These are phyloP conservation scores for Aspergillus panamensis DNA, from an alignment of 495 filamentous ascomycete genomes.

Conservation along the genomic window DNA sequence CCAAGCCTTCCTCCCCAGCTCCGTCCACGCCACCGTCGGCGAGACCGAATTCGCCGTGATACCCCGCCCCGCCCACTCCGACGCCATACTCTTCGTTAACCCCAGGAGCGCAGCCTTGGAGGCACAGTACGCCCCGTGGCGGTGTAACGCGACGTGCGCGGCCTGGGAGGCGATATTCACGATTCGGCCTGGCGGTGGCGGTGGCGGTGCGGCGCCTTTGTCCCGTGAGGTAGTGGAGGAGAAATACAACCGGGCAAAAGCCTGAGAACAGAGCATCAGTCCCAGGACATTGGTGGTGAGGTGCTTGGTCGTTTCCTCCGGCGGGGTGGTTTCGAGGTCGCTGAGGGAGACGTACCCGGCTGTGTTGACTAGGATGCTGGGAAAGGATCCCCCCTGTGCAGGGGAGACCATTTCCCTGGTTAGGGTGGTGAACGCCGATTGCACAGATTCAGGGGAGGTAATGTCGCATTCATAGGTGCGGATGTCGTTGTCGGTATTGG, in stretches of 20 bases:
- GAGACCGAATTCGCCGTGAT: constrained; percentile 40
- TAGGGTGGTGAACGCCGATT: constrained; percentile 29
- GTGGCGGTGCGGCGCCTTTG: too few species aligned
- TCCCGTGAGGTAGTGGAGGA: neutral
- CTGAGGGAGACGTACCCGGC: constrained; percentile 44
- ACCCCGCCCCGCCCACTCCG: constrained; percentile 36
- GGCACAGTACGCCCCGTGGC: constrained; percentile 47
- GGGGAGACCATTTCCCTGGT: constrained; percentile 22
- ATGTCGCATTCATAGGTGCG: constrained; percentile 43
- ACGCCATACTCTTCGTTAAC: constrained; percentile 48
- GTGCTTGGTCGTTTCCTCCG: constrained; percentile 40
- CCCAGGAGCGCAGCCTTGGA: constrained; percentile 48
- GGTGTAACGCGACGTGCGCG: constrained; percentile 35
- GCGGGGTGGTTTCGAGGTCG: constrained; percentile 36
- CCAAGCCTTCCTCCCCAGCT: constrained; percentile 40
- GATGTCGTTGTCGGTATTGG: constrained; percentile 21
- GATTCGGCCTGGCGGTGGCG: constrained; percentile 34
- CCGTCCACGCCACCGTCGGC: constrained; percentile 43
- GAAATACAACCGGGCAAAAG: constrained; percentile 40
- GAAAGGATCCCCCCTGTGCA: constrained; percentile 20
- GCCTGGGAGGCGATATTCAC: constrained; percentile 41
- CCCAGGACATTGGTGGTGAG: constrained; percentile 38
- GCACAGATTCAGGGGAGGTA: constrained; percentile 36
- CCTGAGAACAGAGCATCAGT: constrained; percentile 43
- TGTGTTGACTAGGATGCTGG: constrained; percentile 41